Base-by-base conservation (phyloP, 176 grass and related monocot genomes). In the Zoysia japonica region DNA sequence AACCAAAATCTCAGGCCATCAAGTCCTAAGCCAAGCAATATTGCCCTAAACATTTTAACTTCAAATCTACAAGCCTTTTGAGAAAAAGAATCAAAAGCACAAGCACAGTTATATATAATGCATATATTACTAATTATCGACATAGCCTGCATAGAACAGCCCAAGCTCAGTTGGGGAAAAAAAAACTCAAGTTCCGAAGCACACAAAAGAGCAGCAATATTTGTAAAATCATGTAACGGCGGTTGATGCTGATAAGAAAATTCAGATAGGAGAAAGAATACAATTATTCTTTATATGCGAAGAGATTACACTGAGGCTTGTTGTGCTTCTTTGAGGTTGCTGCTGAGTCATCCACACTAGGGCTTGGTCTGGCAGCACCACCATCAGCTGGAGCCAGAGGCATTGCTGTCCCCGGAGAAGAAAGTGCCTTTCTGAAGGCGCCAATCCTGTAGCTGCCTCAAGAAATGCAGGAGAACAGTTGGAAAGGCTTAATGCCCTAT, bases 271-370 rank as follows among this genome's bases (percentile, higher is more conserved):
- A 79, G 3, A 80, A 80, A 69, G 17, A 79, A 77, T 51, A 83
- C 5, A 17, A 78, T 55, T 11, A 46, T 47, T 88, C 45, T 40
- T 63, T 79, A 49, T 41, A 9, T n/a, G 40, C 42, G 44, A 61
- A 61, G 74, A 75, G 47, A 80, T 88, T 88, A 88, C 87, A 80
- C 4, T 42, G 55, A 84, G 87, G 87, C 71, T 9, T 84, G 71
- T 88, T 84, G 76, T 56, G 55, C 13, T 88, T 88, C 55, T 62
- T 69, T 55, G 8, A 9, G 2, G 45, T 9, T 15, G 20, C 55
- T 55, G 4, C 39, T 10, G 5, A 14, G 5, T 0, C 79, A 82
- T 59, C 64, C 41, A 52, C 12, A 2, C 12, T 11, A 16, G 70
- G 48, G 70, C 76, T 80, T 42, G 70, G 47, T 42, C 48, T 28